Evolutionary conservation across 2,329 filamentous ascomycete species (phyloP), one percentile per base, ranked within the genome.

Genomic region (Chrysosporium queenslandicum): DNA sequence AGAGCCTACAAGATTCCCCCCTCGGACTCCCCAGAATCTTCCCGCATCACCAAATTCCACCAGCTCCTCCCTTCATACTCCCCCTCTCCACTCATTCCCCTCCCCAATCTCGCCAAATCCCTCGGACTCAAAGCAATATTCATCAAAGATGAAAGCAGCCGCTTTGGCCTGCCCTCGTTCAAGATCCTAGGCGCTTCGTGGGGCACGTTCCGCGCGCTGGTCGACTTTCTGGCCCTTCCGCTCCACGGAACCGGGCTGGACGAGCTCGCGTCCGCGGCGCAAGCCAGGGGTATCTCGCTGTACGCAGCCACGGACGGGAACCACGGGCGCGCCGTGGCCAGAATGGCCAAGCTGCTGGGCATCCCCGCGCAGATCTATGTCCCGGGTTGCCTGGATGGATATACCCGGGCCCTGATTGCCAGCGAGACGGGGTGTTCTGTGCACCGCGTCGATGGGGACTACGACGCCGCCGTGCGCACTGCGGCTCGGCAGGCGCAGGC

Each of bases 161-260:
- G 86, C 4, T 79, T 87, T 34, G 81, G 82, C 0, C 72, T 90
- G 1, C 83, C 84, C 0, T 77, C 85, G 0, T 91, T 90, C 73
- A 92, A 92, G 66, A 86, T 90, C 41, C 76, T 90, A 0, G 87
- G 86, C 18, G 86, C 86, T 0, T 86, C 83, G 0, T 91, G 85
- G 85, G 85, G 79, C 0, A 75, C 78, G 2, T 83, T 80, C 59
- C 75, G 77, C 5, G 78, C 82, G 12, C 61, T 87, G 5, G 63
- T 70, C 0, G 61, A 68, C 1, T 64, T 68, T 6, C 65, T 81
- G 0, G 64, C 62, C 1, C 65, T 81, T 0, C 64, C 73, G 0
- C 37, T 39, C 1, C 56, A 70, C 0, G 69, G 70, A 1, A 63
- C 73, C 0, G 62, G 68, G 2, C 60, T 83, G 0, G 66, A 72